Base-by-base conservation (phyloP, 1,284 basidiomycete genomes). In the Filobasidium uniguttulatum region DNA sequence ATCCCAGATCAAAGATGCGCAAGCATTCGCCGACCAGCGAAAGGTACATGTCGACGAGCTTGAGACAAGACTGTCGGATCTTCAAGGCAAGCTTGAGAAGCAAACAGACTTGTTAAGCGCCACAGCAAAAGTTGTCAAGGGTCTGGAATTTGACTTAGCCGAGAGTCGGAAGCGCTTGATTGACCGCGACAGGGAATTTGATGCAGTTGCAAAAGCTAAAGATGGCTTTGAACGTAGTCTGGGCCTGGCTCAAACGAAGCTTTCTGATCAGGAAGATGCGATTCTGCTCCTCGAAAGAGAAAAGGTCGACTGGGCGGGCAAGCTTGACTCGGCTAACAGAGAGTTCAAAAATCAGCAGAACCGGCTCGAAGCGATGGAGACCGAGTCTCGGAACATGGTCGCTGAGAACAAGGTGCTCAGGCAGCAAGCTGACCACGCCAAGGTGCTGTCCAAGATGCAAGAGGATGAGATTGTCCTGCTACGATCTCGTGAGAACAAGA, bases 381-480 rank as follows among this genome's bases (percentile, higher is more conserved):
- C 76, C 25, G 86, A 91, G 61, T 70, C 85, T 7, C 67, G 72
- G 19, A 74, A 77, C 49, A 68, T 84, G 49, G 83, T 66, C 79
- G 68, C 87, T 84, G 60, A 76, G 75, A 40, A 81, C 23, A 43
- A 26, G 26, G 40, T 26, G 23, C 26, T 43, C 25, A 45, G 38
- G 77, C 52, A 71, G 70, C 56, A 85, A 81, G 68, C 83, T 54
- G 85, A 91, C 57, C 77, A 84, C 57, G 79, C 82, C 7, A 73
- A 85, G 8, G 75, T 78, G 5, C 85, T 91, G 55, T 72, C 93
- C 48, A 85, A 86, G 61, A 75, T 75, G 40, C 79, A 83, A 31
- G 85, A 96, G 62, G 84, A 82, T 76, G 86, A 93, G 53, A 77
- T 88, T 55, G 83, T 81, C 54, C 82, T 89, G 53, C 71, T 91